A percentile compares a stretch with the other conserved stretches of the same genome.
Evolutionary conservation across 306 rosid genomes (phyloP).

Genomic region (Acacia melanoxylon): DNA sequence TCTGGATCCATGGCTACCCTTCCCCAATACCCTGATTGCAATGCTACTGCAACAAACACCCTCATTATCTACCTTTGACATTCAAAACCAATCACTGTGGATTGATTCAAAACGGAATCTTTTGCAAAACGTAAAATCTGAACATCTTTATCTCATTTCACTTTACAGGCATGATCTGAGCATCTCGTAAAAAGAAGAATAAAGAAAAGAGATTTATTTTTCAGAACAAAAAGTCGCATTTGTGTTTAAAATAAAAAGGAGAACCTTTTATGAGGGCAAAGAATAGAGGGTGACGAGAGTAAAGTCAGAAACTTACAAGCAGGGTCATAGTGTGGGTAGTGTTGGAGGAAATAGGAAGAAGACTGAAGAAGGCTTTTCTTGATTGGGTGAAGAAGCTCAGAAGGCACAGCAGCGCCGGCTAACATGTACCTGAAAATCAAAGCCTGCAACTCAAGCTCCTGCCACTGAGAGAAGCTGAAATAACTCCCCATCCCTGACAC

Average conservation of each 20-base stretch:
- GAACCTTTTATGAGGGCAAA: neutral
- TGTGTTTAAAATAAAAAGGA: neutral
- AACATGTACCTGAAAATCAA: conserved; percentile 83
- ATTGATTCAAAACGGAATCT: neutral
- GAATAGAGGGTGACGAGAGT: neutral
- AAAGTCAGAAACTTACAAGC: conserved; percentile 53
- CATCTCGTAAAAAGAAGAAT: neutral
- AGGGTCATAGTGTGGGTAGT: conserved; percentile 60
- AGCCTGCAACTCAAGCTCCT: conserved; percentile 96
- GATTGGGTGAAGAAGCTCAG: conserved; percentile 87
- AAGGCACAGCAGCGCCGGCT: conserved; percentile 89
- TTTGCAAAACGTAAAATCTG: neutral
- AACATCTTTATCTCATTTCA: neutral
- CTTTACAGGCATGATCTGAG: neutral
- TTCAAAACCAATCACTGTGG: neutral
- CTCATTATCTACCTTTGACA: neutral
- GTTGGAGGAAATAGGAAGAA: conserved; percentile 47
- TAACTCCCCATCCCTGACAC: conserved; percentile 66
- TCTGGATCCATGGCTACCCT: conserved; percentile 95
- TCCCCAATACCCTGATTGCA: conserved; percentile 90
- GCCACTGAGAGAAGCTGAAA: conserved; percentile 90
- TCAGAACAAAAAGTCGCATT: neutral
- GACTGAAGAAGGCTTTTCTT: conserved; percentile 74
- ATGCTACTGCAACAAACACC: conserved; percentile 40
- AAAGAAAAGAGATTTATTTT: neutral